phyloP scores from a whole-genome alignment of 768 basidiomycete genomes.

The Coprinellus aureogranulatus region DNA sequence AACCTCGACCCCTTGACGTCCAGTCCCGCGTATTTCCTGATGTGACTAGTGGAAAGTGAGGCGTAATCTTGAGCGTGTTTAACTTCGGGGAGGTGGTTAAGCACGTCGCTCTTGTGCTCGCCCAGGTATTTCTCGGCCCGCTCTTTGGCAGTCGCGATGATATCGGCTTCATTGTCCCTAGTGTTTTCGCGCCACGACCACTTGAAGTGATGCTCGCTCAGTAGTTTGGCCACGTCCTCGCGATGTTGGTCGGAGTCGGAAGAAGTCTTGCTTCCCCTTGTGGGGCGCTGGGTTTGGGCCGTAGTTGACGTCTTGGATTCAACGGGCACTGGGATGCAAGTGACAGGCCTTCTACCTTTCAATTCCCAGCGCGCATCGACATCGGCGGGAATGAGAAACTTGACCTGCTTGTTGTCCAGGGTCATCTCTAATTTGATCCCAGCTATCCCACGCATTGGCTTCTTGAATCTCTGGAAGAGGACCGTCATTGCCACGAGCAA shows the following conservation, averaged over 20 bases:
- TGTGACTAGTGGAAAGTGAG: not conserved
- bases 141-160: conserved; percentile 1
- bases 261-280: too few relatives aligned
- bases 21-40: conserved; percentile 5
- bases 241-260: too few relatives aligned
- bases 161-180: not conserved
- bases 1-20: not conserved
- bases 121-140: not conserved
- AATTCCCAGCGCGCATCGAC: not conserved
- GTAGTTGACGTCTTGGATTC: not conserved
- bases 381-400: not conserved
- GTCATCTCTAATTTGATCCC: not conserved
- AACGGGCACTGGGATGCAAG: not conserved
- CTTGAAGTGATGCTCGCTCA: conserved; percentile 5
- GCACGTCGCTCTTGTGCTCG: not conserved
- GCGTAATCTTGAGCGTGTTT: not conserved
- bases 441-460: not conserved
- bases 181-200: conserved; percentile 10
- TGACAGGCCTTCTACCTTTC: not conserved
- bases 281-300: too few relatives aligned
- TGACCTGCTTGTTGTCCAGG: not conserved
- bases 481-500: not conserved
- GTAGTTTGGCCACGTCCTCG: too few relatives aligned
- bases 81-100: conserved; percentile 8
- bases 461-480: not conserved